Percentiles rank a stretch among this genome's conserved stretches.
Evolutionary conservation across 179 eudicot species (phyloP).

Genomic region (Sideroxylon spinosum): DNA sequence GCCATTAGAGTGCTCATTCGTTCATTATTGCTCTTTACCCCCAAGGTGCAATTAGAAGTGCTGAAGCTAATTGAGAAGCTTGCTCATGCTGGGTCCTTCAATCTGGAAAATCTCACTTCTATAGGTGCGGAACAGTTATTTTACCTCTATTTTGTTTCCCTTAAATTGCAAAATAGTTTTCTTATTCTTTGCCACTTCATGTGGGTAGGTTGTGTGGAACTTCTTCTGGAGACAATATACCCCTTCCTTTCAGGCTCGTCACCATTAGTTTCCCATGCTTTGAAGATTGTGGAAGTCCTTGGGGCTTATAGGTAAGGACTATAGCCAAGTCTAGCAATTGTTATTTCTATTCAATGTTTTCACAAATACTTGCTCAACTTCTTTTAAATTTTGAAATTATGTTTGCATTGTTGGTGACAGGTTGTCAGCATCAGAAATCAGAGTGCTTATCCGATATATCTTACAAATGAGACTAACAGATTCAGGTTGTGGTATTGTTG

Average conservation of each 20-base stretch:
- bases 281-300: constrained; percentile 84
- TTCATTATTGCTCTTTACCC: constrained; percentile 80
- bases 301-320: constrained; percentile 83
- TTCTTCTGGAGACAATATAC: constrained; percentile 81
- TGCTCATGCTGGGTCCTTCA: constrained; percentile 85
- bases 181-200: constrained; percentile 12
- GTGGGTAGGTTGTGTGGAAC: constrained; percentile 88
- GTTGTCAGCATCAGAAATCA: constrained; percentile 81
- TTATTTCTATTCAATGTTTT: not conserved
- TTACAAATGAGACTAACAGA: constrained; percentile 71
- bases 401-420: constrained; percentile 39
- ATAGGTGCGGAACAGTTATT: constrained; percentile 53
- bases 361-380: not conserved
- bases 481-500: constrained; percentile 68
- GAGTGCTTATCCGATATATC: constrained; percentile 73
- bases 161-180: not conserved
- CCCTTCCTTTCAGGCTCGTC: constrained; percentile 86
- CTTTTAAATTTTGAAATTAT: constrained; percentile 9
- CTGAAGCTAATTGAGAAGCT: constrained; percentile 79
- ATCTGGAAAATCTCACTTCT: constrained; percentile 95
- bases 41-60: constrained; percentile 87
- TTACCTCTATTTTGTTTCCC: constrained; percentile 8
- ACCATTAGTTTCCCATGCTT: constrained; percentile 67
- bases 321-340: constrained; percentile 8
- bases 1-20: constrained; percentile 80